A percentile compares a stretch with the other conserved stretches of the same genome.
Evolutionary conservation across 129 eudicot species (phyloP).

Genomic region (Heracleum sosnowskyi): DNA sequence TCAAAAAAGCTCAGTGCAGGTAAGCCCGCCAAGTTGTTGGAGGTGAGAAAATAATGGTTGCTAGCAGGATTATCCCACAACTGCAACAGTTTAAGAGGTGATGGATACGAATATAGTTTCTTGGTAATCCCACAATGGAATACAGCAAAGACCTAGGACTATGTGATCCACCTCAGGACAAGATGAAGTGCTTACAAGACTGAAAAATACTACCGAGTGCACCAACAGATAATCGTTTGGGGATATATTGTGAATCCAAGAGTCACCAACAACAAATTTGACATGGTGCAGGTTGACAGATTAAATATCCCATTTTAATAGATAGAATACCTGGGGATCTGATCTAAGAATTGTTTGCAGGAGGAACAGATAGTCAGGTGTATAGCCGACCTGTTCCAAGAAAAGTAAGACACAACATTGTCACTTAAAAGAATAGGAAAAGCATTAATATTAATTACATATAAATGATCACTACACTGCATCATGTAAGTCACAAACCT

Average conservation of each 20-base stretch:
- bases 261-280: not conserved
- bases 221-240: not conserved
- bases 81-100: too few species aligned
- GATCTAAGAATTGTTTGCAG: slow-evolving; percentile 97
- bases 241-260: not conserved
- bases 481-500: slow-evolving; percentile 38
- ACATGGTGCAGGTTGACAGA: not conserved
- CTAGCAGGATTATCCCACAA: too few species aligned
- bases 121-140: too few species aligned
- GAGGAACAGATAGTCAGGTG: slow-evolving; percentile 97
- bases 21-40: too few species aligned
- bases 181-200: not conserved
- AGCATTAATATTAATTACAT: not conserved
- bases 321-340: slow-evolving; percentile 83
- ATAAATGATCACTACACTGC: not conserved
- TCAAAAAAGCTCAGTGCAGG: too few species aligned
- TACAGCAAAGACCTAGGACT: too few species aligned
- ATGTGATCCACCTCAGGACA: not conserved
- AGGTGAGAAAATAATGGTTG: too few species aligned
- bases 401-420: not conserved
- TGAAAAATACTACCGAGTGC: not conserved
- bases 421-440: not conserved
- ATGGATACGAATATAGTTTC: too few species aligned
- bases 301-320: not conserved
- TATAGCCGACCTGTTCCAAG: slow-evolving; percentile 79